Percentiles rank a stretch among this genome's conserved stretches.
These are phyloP conservation scores for Pestalotiopsis sp. DNA, from an alignment of 2,329 filamentous ascomycete species.

Conservation along the genomic window DNA sequence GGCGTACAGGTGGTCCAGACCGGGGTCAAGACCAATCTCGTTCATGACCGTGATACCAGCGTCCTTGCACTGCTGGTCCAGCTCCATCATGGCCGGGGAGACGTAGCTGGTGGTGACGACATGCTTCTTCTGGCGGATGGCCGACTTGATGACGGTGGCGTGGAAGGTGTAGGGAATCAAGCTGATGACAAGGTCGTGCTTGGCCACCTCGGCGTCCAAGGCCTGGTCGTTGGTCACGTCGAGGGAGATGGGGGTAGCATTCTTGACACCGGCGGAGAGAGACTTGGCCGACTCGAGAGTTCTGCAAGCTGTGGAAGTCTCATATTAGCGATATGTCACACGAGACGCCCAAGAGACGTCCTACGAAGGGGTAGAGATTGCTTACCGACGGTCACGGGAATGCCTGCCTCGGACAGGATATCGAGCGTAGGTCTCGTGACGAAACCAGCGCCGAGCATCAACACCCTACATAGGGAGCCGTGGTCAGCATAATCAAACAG, in stretches of 20 bases:
- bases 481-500: neutral
- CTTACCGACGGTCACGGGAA: constrained; percentile 67
- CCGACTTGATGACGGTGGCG: constrained; percentile 86
- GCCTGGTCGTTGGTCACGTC: constrained; percentile 78
- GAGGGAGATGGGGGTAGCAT: constrained; percentile 77
- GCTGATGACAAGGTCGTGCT: constrained; percentile 78
- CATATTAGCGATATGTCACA: neutral
- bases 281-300: constrained; percentile 77
- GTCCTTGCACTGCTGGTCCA: constrained; percentile 80
- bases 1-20: constrained; percentile 68
- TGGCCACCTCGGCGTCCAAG: constrained; percentile 78
- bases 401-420: constrained; percentile 61
- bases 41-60: constrained; percentile 98
- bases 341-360: too few species aligned
- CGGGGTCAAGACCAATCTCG: constrained; percentile 71
- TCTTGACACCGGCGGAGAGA: constrained; percentile 72
- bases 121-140: constrained; percentile 92
- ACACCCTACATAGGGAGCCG: neutral
- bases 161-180: constrained; percentile 94
- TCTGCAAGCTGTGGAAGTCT: constrained; percentile 63
- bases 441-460: constrained; percentile 45
- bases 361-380: neutral
- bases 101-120: constrained; percentile 96
- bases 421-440: constrained; percentile 68
- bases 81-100: constrained; percentile 87